Conservation (phyloP, 2,329 filamentous ascomycete genomes). For the Anisogramma anomala region DNA sequence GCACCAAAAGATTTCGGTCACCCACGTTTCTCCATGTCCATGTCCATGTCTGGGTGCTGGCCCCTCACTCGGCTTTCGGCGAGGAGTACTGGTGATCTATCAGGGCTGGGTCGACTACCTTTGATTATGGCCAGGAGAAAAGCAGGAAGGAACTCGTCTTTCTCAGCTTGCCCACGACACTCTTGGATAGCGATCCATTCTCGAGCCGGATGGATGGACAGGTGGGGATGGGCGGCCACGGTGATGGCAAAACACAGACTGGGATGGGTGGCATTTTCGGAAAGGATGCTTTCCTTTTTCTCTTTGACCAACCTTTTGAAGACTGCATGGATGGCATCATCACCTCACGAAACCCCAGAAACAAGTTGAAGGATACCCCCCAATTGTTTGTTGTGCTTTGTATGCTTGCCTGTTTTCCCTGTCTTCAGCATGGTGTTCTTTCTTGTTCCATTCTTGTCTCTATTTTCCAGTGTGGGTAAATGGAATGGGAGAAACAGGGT, state of each 20-base stretch:
- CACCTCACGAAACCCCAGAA: conserved; percentile 11
- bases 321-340: conserved; percentile 14
- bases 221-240: neutral
- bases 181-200: neutral
- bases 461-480: conserved; percentile 3
- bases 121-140: neutral
- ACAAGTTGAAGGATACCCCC: conserved; percentile 16
- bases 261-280: neutral
- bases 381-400: neutral
- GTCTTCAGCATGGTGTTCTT: neutral
- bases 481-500: too few species aligned
- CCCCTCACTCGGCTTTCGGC: neutral
- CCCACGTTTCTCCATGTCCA: conserved; percentile 5
- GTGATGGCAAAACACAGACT: too few species aligned
- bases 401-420: neutral
- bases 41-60: conserved; percentile 6
- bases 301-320: conserved; percentile 4
- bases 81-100: neutral
- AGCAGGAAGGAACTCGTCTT: neutral
- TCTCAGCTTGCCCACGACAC: neutral
- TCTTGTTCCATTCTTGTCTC: conserved; percentile 10
- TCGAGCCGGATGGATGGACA: neutral
- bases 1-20: conserved; percentile 11
- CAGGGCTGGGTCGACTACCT: neutral
- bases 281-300: neutral